Base-by-base conservation (phyloP, 306 rosid species). In the Prunus salicina region DNA sequence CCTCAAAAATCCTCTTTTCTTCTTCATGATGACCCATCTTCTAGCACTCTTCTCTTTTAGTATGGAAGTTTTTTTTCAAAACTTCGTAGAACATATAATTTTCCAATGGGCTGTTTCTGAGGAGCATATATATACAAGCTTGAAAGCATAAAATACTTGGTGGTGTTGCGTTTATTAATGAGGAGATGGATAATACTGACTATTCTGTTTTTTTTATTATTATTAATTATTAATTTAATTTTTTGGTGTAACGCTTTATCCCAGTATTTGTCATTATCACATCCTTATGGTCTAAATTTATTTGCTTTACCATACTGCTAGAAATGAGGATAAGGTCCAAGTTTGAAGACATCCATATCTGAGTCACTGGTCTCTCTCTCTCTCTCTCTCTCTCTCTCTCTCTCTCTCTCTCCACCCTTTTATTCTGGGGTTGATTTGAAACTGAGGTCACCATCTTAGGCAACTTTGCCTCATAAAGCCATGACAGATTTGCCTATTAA, bases 321-420 rank as follows among this genome's bases (percentile, higher is more conserved):
- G 80, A 87, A 83, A 77, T 78, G 83, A 79, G 80, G 96, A 95
- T 95, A 95, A 95, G 97, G 41, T 72, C 93, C 74, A 83, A 83
- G 61, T 76, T 87, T 78, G 85, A 78, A 80, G 86, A 77, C 88
- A 88, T 89, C 93, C 88, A 84, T 61, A 80, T 83, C 78, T 67
- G 84, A 86, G 86, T 89, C 90, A 85, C 79, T 82, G 27, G 0
- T 32, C 38, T 32, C 38, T 32, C 38, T 30, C 34, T 30, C 5
- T 53, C 8, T 41, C 30, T 65, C 55, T 30, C 32, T 30, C 32
- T 30, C 32, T 30, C 34, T 32, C 6, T 53, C 8, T 41, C 30
- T 65, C 56, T 58, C 34, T 41, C 43, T 66, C 20, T 71, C 19
- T 19, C 3, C 61, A 18, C 69, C 53, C 61, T 65, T 60, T 19